Evolutionary conservation across 345 rosid species (phyloP), one percentile per base, ranked within the genome.

Genomic region (Heritiera littoralis): DNA sequence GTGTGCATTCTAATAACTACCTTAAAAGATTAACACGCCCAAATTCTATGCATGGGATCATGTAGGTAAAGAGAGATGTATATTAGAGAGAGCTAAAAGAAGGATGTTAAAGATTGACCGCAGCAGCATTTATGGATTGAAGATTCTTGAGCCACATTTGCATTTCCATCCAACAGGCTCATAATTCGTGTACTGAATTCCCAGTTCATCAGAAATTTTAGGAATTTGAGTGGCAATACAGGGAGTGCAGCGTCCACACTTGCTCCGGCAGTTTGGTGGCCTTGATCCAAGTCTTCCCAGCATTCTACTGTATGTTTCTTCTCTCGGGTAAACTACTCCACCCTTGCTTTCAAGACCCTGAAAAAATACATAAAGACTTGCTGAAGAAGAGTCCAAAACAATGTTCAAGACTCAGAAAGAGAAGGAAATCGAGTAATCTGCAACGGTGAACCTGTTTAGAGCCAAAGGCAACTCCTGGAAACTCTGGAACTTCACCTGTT

Each of bases 161-260:
- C 85, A 83, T 79, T 83, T 83, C 85, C 85, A 83, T 14, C 85
- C 85, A 76, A 79, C 85, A 20, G 85, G 85, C 41, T 83, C 82
- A 69, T 83, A 83, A 77, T 83, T 83, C 35, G 85, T 72, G 49
- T 79, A 77, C 58, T 65, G 75, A 43, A 58, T 59, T 12, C 75
- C 51, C 6, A 56, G 20, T 30, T 14, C 35, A 38, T 77, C 79
- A 12, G 79, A n/a, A 13, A 63, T 80, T 60, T 81, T 77, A 5
- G 83, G 80, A 72, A 77, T 77, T 67, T 77, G 81, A 52, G 72
- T 80, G 28, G 81, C 81, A 9, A 72, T 28, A 65, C 79, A 83
- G 20, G 86, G 86, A 17, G 12, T 17, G 70, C 83, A 83, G 15
- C 76, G 74, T 67, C 69, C 51, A 72, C 79, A 78, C 74, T 67